Conservation (phyloP, 169 alveolate genomes). For the Plasmodium coatneyi region DNA sequence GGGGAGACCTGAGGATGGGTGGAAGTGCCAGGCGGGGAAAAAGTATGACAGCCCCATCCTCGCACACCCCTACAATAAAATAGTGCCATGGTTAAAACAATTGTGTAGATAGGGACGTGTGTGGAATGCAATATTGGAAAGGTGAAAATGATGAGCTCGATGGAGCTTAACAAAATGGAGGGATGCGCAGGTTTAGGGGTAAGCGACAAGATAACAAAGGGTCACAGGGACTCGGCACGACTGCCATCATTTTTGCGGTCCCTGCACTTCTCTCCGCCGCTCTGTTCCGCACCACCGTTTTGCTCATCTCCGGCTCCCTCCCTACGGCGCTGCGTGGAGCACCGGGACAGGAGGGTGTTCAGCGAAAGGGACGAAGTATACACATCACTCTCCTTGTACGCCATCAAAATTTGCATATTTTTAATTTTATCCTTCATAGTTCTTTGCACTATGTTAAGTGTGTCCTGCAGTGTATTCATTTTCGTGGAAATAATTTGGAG, state of each 20-base stretch:
- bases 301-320: not conserved
- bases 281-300: not conserved
- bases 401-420: slow-evolving; percentile 33
- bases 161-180: not conserved
- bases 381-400: slow-evolving; percentile 59
- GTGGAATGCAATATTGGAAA: not conserved
- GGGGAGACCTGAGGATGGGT: not conserved
- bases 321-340: not conserved
- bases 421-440: slow-evolving; percentile 43
- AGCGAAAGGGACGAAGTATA: slow-evolving; percentile 62
- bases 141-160: not conserved
- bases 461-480: slow-evolving; percentile 23
- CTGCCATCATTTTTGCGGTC: not conserved
- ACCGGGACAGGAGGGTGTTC: slow-evolving; percentile 48
- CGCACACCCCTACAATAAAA: not conserved
- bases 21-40: not conserved
- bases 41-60: not conserved
- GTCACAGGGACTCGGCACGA: not conserved
- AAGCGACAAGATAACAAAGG: not conserved
- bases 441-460: slow-evolving; percentile 73
- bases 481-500: slow-evolving; percentile 22
- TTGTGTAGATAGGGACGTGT: not conserved
- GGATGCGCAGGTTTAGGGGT: not conserved
- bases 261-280: not conserved
- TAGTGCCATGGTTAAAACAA: not conserved